Evolutionary conservation across 225 moss, liverwort and hornwort species (phyloP), one percentile per base, ranked within the genome.

Genomic region (Pseudisothecium myosuroides): DNA sequence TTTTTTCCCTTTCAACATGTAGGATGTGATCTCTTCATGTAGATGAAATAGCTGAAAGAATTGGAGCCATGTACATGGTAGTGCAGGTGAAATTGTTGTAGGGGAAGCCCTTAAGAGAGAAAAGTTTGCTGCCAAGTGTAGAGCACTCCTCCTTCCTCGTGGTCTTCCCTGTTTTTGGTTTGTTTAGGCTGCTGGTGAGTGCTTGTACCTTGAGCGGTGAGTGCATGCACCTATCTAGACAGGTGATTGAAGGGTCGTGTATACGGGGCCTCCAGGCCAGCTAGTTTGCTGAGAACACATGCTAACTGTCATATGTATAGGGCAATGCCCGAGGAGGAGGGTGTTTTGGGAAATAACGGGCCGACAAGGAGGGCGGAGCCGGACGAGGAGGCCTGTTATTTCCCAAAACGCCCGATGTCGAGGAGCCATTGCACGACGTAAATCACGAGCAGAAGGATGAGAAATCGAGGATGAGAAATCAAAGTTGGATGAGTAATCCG

Each of bases 41-140:
- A 86, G 62, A 55, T 77, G 85, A 75, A 49, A 76, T 73, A 65
- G 61, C 86, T 88, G n/a, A 78, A 59, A 88, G 64, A 78, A 43
- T 87, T 69, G 76, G 56, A 81, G 56, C 81, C 85, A 29, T 87
- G 81, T 87, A 88, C 86, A 90, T 90, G 89, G 80, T 87, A 80
- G 74, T 89, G 55, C 83, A 56, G 81, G 72, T 71, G 92, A 82
- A 76, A 82, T 88, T 88, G 85, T 62, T 82, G 77, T 82, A 85
- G 88, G 83, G 80, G 67, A 66, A 76, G 76, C 22, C 54, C 36
- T 66, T 39, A 11, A 83, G 64, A 79, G 31, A 78, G 84, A 78
- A 77, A 47, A 58, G 61, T 54, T 88, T 75, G 80, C 86, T 86
- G 88, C 88, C 78, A 47, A 64, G 45, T 89, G 85, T 83, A 84